phyloP scores from a whole-genome alignment of 78 protist species.

The Speleostelium caveatum region DNA sequence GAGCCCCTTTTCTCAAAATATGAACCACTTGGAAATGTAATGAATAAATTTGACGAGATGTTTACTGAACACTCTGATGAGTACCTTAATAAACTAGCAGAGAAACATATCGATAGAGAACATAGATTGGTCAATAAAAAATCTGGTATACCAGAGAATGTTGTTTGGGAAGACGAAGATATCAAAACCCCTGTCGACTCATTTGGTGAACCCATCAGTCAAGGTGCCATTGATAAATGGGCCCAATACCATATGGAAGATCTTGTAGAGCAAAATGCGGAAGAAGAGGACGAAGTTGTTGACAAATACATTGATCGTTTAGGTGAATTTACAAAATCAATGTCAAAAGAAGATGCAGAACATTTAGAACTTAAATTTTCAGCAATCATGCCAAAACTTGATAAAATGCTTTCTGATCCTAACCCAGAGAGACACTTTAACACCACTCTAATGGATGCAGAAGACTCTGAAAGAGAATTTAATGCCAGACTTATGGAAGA shows the following conservation, averaged over 20 bases:
- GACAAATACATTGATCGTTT: slow-evolving; percentile 3
- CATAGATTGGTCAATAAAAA: slow-evolving; percentile 7
- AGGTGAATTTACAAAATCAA: neutral
- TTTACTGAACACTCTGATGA: slow-evolving; percentile 8
- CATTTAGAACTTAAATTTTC: neutral
- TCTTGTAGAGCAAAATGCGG: neutral
- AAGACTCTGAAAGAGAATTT: neutral
- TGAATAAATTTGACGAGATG: slow-evolving; percentile 29
- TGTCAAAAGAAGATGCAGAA: neutral
- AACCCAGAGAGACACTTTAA: slow-evolving; percentile 13
- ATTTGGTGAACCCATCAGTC: slow-evolving; percentile 56
- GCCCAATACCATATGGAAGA: slow-evolving; percentile 46
- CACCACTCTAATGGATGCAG: slow-evolving; percentile 16
- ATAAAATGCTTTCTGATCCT: neutral
- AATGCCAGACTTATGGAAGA: neutral
- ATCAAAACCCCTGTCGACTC: slow-evolving; percentile 25
- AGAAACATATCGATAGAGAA: slow-evolving; percentile 31
- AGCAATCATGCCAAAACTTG: neutral
- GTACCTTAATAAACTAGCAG: neutral
- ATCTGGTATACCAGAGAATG: slow-evolving; percentile 34
- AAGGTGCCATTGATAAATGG: slow-evolving; percentile 38
- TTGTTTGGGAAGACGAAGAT: slow-evolving; percentile 19
- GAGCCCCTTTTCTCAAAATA: neutral
- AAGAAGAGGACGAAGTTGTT: slow-evolving; percentile 37
- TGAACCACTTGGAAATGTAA: neutral